phyloP scores from a whole-genome alignment of 2,329 filamentous ascomycete genomes.

The Fusarium armeniacum region DNA sequence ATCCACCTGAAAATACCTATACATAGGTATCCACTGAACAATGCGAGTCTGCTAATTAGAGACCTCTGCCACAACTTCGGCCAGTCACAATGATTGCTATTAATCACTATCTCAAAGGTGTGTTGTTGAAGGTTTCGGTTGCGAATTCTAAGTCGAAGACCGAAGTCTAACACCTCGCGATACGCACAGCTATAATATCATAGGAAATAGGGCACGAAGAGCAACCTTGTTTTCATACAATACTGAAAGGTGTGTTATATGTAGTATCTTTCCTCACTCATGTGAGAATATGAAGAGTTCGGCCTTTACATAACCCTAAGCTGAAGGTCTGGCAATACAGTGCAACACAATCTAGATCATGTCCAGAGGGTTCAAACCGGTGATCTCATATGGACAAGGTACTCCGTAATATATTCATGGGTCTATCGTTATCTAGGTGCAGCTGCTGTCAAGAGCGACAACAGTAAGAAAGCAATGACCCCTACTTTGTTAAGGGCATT shows the following conservation, averaged over 20 bases:
- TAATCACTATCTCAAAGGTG: neutral
- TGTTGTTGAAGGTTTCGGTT: too few relatives aligned
- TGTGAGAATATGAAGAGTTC: too few relatives aligned
- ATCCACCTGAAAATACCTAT: neutral
- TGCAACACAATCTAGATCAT: neutral
- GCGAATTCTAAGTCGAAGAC: too few relatives aligned
- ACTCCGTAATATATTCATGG: neutral
- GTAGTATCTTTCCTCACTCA: too few relatives aligned
- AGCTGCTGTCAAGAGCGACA: neutral
- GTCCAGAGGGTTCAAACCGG: neutral
- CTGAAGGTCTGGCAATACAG: neutral
- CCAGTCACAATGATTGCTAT: neutral
- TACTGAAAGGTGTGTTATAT: too few relatives aligned
- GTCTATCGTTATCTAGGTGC: neutral
- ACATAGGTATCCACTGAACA: neutral
- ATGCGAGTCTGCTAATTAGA: neutral
- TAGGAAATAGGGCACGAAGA: too few relatives aligned
- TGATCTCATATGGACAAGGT: neutral
- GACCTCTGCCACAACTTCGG: neutral
- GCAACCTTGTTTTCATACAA: too few relatives aligned
- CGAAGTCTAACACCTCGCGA: too few relatives aligned
- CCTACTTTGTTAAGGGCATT: neutral
- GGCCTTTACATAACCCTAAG: neutral
- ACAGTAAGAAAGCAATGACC: neutral
- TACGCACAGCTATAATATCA: too few relatives aligned